A percentile compares a stretch with the other conserved stretches of the same genome.
These are phyloP conservation scores for Rhizopus arrhizus DNA, from an alignment of 371 early-diverging fungal species.

Conservation along the genomic window DNA sequence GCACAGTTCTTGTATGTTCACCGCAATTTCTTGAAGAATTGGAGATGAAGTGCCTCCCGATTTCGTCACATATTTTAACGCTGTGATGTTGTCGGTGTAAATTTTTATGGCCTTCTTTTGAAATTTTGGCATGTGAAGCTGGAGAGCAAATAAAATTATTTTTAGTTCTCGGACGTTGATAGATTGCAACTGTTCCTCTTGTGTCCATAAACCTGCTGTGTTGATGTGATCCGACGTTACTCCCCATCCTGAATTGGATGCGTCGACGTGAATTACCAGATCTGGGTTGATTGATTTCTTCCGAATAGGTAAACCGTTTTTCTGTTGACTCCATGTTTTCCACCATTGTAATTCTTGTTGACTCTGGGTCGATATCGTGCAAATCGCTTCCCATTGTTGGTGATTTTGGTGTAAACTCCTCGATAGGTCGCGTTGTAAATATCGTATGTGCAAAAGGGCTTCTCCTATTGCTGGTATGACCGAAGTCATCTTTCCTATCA, in stretches of 20 bases:
- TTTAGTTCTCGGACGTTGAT: constrained; percentile 26
- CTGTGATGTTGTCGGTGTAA: constrained; percentile 28
- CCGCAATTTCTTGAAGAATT: constrained; percentile 17
- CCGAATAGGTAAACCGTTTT: constrained; percentile 4
- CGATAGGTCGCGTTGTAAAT: constrained; percentile 8
- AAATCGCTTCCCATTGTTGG: background rate
- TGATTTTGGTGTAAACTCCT: background rate
- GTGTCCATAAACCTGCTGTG: constrained; percentile 13
- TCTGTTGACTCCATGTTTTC: background rate
- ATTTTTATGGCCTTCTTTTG: constrained; percentile 6
- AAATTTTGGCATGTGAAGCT: constrained; percentile 11
- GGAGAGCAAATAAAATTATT: too few relatives aligned
- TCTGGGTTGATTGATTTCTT: background rate
- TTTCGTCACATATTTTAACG: constrained; percentile 26
- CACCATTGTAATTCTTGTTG: constrained; percentile 2
- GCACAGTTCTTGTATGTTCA: constrained; percentile 20
- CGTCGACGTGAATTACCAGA: background rate
- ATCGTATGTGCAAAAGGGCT: too few relatives aligned
- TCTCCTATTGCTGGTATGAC: too few relatives aligned
- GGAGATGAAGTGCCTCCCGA: constrained; percentile 22
- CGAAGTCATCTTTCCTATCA: constrained; percentile 21
- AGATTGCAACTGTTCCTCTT: constrained; percentile 5
- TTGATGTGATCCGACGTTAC: background rate
- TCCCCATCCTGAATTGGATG: constrained; percentile 9
- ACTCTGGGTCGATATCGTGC: background rate